A percentile compares a stretch with the other conserved stretches of the same genome.
phyloP scores from a whole-genome alignment of 352 stramenopile genomes.

The Phytophthora nicotianae region DNA sequence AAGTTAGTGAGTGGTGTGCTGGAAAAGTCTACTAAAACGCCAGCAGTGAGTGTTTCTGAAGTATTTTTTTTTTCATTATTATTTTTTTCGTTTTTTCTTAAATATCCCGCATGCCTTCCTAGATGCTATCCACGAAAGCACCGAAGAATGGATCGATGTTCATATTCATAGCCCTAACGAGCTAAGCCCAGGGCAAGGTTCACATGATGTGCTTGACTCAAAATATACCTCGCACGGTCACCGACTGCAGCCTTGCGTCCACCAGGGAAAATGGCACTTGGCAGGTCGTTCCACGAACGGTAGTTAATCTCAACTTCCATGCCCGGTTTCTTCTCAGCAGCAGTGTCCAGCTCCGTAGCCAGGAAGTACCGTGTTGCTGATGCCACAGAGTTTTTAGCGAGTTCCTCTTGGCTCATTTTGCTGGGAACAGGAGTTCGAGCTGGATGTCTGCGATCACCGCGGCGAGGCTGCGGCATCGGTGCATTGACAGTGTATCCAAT shows the following conservation, averaged over 20 bases:
- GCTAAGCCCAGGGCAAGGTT: constrained; percentile 61
- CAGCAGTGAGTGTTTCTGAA: constrained; percentile 17
- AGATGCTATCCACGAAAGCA: neutral
- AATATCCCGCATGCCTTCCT: constrained; percentile 33
- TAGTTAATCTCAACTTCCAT: constrained; percentile 74
- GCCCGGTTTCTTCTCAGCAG: constrained; percentile 54
- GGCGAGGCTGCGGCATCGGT: constrained; percentile 6
- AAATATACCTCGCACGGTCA: constrained; percentile 79
- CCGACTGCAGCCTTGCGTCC: constrained; percentile 63
- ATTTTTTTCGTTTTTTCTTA: constrained; percentile 36
- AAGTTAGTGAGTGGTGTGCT: neutral
- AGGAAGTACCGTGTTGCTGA: constrained; percentile 81
- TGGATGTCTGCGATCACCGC: constrained; percentile 18
- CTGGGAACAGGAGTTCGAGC: constrained; percentile 1
- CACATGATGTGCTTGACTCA: constrained; percentile 71
- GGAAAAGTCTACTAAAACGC: constrained; percentile 7
- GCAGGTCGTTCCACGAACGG: constrained; percentile 73
- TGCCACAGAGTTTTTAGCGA: constrained; percentile 49
- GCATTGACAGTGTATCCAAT: constrained; percentile 65
- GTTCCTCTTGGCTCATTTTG: constrained; percentile 31
- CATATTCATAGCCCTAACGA: constrained; percentile 41
- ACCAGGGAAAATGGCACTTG: constrained; percentile 61
- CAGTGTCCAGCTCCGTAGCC: constrained; percentile 70
- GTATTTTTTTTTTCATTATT: constrained; percentile 34
- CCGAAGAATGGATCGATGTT: constrained; percentile 14